Evolutionary conservation across 805 yeast genomes (phyloP), one percentile per base, ranked within the genome.

Genomic region (Metschnikowia similis): DNA sequence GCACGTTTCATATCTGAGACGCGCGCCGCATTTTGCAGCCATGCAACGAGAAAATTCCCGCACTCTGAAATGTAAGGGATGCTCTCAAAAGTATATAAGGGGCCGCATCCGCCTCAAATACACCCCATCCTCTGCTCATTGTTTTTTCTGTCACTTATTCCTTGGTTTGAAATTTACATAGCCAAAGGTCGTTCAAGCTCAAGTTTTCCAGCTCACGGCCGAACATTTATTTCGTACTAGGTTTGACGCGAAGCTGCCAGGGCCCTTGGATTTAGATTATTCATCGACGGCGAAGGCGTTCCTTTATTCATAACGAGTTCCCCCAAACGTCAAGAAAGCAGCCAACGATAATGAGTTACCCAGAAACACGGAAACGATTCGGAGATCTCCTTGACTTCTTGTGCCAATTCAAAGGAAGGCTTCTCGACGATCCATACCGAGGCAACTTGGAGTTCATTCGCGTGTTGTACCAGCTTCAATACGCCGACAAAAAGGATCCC

Each of bases 351-450:
- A 54, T 54, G 55, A 32, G 48, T 35, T 49, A 39, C 39, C 28
- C 40, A 8, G 46, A 41, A 11, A 48, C 46, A 26, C 39, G 37
- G 30, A 43, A 31, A 16, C 36, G 42, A 7, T 53, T 37, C 45
- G 27, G 30, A 9, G 45, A 50, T 5, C 49, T 55, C 21, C 39
- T 55, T n/a, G 53, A 48, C 4, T 55, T 55, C 39, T 13, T 50
- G 27, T 40, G 32, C 13, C 26, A 28, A 2, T 41, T 48, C 26
- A 43, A 46, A 32, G 58, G 52, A 36, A 36, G 50, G 2, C 51
- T 56, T 6, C 53, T 56, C 26, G 49, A 41, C 5, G 52, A 49
- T 4, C 60, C 60, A 0, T 56, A 36, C 46, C 42, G 51, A 1
- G 60, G 60, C 2, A 47, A 53, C 9, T 14, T 53, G 11, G 47